These are phyloP conservation scores for Spencermartinsiella ligniputridi DNA, from an alignment of 1,139 yeast species.

Conservation along the genomic window DNA sequence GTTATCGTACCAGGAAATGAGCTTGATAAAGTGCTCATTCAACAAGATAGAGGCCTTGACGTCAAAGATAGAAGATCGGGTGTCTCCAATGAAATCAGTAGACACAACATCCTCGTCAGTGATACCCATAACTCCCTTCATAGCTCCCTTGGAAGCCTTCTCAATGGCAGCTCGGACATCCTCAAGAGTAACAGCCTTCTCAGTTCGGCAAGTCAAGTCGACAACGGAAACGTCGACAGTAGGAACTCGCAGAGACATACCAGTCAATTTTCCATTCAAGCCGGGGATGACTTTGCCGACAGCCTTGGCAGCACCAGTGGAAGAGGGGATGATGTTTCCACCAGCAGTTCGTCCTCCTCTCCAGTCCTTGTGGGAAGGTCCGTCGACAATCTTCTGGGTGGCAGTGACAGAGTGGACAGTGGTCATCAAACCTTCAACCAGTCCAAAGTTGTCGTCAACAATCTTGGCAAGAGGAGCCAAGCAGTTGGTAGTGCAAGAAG, in stretches of 20 bases:
- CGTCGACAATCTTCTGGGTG: slow-evolving; percentile 87
- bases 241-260: slow-evolving; percentile 86
- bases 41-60: slow-evolving; percentile 81
- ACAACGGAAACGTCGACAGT: slow-evolving; percentile 82
- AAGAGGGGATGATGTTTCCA: slow-evolving; percentile 84
- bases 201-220: slow-evolving; percentile 65
- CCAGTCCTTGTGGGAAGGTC: slow-evolving; percentile 93
- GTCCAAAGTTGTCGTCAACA: slow-evolving; percentile 72
- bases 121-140: slow-evolving; percentile 77
- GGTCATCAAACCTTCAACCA: slow-evolving; percentile 87
- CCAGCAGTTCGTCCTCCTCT: slow-evolving; percentile 93
- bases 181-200: slow-evolving; percentile 66
- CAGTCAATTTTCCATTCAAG: slow-evolving; percentile 84
- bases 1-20: slow-evolving; percentile 86
- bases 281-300: slow-evolving; percentile 88
- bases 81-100: slow-evolving; percentile 74
- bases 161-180: slow-evolving; percentile 70
- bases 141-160: slow-evolving; percentile 57
- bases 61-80: slow-evolving; percentile 78
- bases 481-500: slow-evolving; percentile 90
- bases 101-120: slow-evolving; percentile 86
- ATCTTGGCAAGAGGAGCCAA: slow-evolving; percentile 86
- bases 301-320: slow-evolving; percentile 93
- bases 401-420: slow-evolving; percentile 89
- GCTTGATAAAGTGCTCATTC: slow-evolving; percentile 79